A percentile compares a stretch with the other conserved stretches of the same genome.
These are phyloP conservation scores for Uncinocarpus reesii DNA, from an alignment of 2,329 filamentous ascomycete genomes.

Conservation along the genomic window DNA sequence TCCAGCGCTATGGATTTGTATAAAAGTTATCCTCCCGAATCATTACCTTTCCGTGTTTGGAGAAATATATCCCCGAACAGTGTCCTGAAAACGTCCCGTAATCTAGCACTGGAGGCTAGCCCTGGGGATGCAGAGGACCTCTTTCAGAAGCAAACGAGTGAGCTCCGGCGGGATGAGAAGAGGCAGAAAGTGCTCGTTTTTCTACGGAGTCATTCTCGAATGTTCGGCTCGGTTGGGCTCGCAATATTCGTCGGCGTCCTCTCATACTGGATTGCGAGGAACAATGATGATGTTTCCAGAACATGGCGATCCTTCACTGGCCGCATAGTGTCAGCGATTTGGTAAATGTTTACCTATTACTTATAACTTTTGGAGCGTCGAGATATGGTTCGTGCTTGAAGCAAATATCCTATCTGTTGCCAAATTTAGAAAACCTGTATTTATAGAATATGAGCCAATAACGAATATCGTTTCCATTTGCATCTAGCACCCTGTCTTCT, in stretches of 20 bases:
- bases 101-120: constrained; percentile 45
- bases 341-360: too few relatives aligned
- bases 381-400: too few relatives aligned
- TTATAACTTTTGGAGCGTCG: too few relatives aligned
- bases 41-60: constrained; percentile 57
- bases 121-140: constrained; percentile 55
- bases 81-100: constrained; percentile 72
- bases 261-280: constrained; percentile 56
- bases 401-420: too few relatives aligned
- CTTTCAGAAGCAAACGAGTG: constrained; percentile 60
- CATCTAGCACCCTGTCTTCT: too few relatives aligned
- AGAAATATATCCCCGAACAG: constrained; percentile 60
- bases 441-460: too few relatives aligned
- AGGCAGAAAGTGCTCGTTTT: constrained; percentile 42
- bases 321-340: too few relatives aligned
- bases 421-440: too few relatives aligned
- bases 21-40: constrained; percentile 58
- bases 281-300: not conserved
- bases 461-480: too few relatives aligned
- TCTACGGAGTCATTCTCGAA: constrained; percentile 56
- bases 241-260: constrained; percentile 58
- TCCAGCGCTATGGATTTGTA: constrained; percentile 54
- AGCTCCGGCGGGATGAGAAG: constrained; percentile 58
- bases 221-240: constrained; percentile 51
- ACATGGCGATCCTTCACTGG: not conserved